phyloP scores from a whole-genome alignment of 805 yeast genomes.

The Vanderwaltozyma polyspora region DNA sequence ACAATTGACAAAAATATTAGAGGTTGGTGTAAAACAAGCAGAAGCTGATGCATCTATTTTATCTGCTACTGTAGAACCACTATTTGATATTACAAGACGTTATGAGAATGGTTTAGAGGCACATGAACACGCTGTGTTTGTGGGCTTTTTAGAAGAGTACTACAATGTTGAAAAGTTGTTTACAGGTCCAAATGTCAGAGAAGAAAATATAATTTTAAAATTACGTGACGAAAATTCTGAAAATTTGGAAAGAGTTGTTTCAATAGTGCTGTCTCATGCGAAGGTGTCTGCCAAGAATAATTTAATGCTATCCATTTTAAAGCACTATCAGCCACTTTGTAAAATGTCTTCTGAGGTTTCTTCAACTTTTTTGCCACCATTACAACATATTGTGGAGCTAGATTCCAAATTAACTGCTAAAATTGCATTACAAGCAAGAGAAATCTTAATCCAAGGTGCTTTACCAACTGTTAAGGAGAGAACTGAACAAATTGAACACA shows the following conservation, averaged over 20 bases:
- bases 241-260: conserved; percentile 61
- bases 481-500: conserved; percentile 94
- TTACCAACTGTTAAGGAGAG: conserved; percentile 93
- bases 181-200: conserved; percentile 63
- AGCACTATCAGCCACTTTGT: conserved; percentile 68
- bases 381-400: conserved; percentile 73
- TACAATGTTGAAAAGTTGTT: conserved; percentile 69
- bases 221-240: conserved; percentile 82
- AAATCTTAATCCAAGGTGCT: conserved; percentile 90
- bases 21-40: conserved; percentile 41
- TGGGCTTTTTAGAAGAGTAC: conserved; percentile 58
- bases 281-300: conserved; percentile 90
- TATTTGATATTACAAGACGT: conserved; percentile 55
- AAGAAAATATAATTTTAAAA: conserved; percentile 78
- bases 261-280: conserved; percentile 74
- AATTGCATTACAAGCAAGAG: conserved; percentile 91
- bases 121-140: conserved; percentile 74
- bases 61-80: conserved; percentile 55
- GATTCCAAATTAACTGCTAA: conserved; percentile 87
- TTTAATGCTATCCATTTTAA: conserved; percentile 73
- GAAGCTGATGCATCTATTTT: conserved; percentile 46
- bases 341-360: conserved; percentile 64
- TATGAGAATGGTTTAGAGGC: conserved; percentile 68
- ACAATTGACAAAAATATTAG: conserved; percentile 61
- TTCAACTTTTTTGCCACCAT: conserved; percentile 52